Conservation (phyloP, 495 filamentous ascomycete species). For the Penicillium psychrofluorescens region DNA sequence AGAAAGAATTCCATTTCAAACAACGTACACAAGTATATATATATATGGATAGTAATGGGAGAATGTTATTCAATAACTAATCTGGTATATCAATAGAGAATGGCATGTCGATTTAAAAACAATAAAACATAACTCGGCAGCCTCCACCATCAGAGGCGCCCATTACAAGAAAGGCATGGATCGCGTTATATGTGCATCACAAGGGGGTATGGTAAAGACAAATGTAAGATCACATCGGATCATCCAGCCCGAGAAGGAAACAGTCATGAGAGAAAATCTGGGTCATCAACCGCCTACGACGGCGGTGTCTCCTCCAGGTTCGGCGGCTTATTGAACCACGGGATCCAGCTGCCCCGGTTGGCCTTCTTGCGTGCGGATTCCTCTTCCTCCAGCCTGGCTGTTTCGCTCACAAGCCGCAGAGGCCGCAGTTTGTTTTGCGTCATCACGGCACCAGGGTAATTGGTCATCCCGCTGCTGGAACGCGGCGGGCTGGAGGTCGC, state of each 20-base stretch:
- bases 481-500: constrained; percentile 50
- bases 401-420: constrained; percentile 65
- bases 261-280: too few relatives aligned
- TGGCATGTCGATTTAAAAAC: constrained; percentile 5
- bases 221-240: constrained; percentile 19
- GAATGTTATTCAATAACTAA: too few relatives aligned
- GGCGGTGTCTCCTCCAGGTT: constrained; percentile 13
- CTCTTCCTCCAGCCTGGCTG: constrained; percentile 32
- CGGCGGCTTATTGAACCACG: constrained; percentile 42
- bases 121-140: constrained; percentile 9
- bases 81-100: too few relatives aligned
- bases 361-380: constrained; percentile 50
- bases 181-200: constrained; percentile 20
- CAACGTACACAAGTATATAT: too few relatives aligned
- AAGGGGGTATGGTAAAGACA: constrained; percentile 22
- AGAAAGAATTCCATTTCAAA: neutral
- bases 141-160: constrained; percentile 5
- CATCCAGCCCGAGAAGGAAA: constrained; percentile 10
- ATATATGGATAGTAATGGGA: too few relatives aligned
- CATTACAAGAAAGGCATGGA: constrained; percentile 13
- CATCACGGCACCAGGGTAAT: constrained; percentile 51
- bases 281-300: constrained; percentile 1
- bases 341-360: constrained; percentile 56
- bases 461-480: constrained; percentile 47
- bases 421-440: constrained; percentile 77